Base-by-base conservation (phyloP, 2,329 filamentous ascomycete genomes). In the Cercospora sesami region DNA sequence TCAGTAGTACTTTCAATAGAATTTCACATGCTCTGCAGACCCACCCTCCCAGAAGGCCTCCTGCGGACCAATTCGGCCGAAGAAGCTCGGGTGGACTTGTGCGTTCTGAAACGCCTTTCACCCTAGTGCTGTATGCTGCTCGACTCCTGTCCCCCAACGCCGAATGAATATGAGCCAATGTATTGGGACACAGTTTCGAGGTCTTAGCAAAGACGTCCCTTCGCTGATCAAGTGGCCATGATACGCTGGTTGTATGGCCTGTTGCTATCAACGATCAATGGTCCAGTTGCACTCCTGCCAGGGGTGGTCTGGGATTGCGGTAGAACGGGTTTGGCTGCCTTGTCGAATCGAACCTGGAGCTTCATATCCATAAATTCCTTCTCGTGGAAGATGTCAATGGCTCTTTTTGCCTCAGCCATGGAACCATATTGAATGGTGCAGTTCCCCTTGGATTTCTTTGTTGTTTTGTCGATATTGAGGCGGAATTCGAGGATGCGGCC, bases 371-470 rank as follows among this genome's bases (percentile, higher is more conserved):
- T 74, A 64, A 72, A 77, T 10, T 59, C 55, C 48, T 64, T 60
- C 6, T 69, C 65, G 61, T 78, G 16, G 60, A 77, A 74, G 42
- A 73, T 66, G 9, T 68, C 59, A 36, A 77, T 72, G 9, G 75
- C 76, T 36, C 66, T 65, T 39, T 69, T 68, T 7, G 75, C 76
- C 18, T 73, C 71, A 39, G 71, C 70, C 5, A 74, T 69, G 23
- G 68, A 70, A 21, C 67, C 64, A 59, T 72, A 78, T 33, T 72
- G 70, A 36, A 78, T 72, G 14, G 71, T 76, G 21, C 73, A 71
- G 62, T 74, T 72, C 23, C 75, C 76, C 64, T 76, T 77, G 2
- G 70, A 73, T 51, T 73, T 76, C 28, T 70, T 73, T 2, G 71
- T 74, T 12, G 66, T 18, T 2, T 66, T 21, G 39, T 76, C 72